Conservation (phyloP, 495 filamentous ascomycete species). For the Cetradonia linearis region DNA sequence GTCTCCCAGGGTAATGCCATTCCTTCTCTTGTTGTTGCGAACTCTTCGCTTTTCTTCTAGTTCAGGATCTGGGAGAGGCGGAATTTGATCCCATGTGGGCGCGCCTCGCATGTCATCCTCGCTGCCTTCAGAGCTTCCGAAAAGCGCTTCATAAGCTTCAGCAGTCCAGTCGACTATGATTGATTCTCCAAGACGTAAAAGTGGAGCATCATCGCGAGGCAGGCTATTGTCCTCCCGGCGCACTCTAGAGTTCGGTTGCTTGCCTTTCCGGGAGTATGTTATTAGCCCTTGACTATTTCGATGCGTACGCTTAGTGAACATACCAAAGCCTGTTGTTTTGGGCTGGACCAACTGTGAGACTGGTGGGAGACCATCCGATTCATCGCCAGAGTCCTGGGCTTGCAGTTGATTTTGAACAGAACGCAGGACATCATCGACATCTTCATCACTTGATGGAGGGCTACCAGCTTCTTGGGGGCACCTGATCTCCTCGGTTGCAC, state of each 20-base stretch:
- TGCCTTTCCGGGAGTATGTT: constrained; percentile 26
- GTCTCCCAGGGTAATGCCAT: constrained; percentile 75
- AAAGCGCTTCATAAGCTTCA: constrained; percentile 57
- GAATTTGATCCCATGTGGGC: constrained; percentile 42
- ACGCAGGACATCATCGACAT: constrained; percentile 23
- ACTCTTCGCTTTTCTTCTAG: constrained; percentile 49
- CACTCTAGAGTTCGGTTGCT: constrained; percentile 19
- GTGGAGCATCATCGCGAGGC: constrained; percentile 33
- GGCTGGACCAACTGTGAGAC: constrained; percentile 19
- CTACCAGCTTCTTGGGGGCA: constrained; percentile 16
- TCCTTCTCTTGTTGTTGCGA: constrained; percentile 52
- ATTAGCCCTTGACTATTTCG: constrained; percentile 25
- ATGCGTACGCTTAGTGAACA: constrained; percentile 18
- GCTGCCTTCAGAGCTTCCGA: constrained; percentile 41
- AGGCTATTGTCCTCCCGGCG: constrained; percentile 1
- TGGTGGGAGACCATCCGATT: constrained; percentile 26
- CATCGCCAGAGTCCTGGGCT: constrained; percentile 22
- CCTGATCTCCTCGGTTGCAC: constrained; percentile 7
- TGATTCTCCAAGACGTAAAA: constrained; percentile 68
- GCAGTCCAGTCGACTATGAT: constrained; percentile 76
- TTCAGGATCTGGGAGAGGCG: constrained; percentile 53
- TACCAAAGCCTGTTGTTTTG: constrained; percentile 18
- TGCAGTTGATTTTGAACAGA: constrained; percentile 13
- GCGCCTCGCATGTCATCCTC: constrained; percentile 39
- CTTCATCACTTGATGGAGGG: constrained; percentile 30